These are phyloP conservation scores for Neurospora sp. DNA, from an alignment of 495 filamentous ascomycete species.

Conservation along the genomic window DNA sequence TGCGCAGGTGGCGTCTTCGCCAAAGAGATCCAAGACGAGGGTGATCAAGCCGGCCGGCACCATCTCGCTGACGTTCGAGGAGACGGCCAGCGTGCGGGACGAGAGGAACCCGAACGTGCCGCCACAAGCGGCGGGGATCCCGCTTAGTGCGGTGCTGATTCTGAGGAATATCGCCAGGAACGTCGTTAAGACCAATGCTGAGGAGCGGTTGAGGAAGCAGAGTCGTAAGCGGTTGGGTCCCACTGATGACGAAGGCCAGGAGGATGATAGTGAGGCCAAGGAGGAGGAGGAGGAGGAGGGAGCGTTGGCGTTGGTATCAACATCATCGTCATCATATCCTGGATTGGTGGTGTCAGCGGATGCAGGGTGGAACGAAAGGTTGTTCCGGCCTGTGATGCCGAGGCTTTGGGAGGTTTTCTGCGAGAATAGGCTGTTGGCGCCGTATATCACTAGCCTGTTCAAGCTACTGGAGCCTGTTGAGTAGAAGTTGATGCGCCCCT, in stretches of 20 bases:
- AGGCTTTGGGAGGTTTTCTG: constrained; percentile 43
- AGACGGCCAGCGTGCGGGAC: constrained; percentile 58
- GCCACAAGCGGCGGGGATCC: constrained; percentile 69
- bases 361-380: constrained; percentile 37
- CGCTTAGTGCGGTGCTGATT: constrained; percentile 74
- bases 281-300: constrained; percentile 17
- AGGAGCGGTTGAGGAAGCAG: constrained; percentile 42
- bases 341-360: constrained; percentile 5
- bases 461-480: constrained; percentile 14
- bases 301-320: background rate
- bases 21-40: constrained; percentile 38
- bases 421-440: constrained; percentile 40
- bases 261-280: constrained; percentile 27
- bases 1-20: background rate
- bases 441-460: constrained; percentile 18
- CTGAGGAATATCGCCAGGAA: constrained; percentile 82
- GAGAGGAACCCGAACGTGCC: constrained; percentile 49
- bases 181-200: constrained; percentile 48
- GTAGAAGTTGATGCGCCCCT: background rate
- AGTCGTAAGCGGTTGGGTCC: constrained; percentile 14
- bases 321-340: background rate
- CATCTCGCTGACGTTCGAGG: constrained; percentile 41
- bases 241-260: constrained; percentile 3
- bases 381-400: constrained; percentile 41
- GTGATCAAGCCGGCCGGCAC: constrained; percentile 43